phyloP scores from a whole-genome alignment of 2,329 filamentous ascomycete genomes.

The Ceratocystis alfenasii region DNA sequence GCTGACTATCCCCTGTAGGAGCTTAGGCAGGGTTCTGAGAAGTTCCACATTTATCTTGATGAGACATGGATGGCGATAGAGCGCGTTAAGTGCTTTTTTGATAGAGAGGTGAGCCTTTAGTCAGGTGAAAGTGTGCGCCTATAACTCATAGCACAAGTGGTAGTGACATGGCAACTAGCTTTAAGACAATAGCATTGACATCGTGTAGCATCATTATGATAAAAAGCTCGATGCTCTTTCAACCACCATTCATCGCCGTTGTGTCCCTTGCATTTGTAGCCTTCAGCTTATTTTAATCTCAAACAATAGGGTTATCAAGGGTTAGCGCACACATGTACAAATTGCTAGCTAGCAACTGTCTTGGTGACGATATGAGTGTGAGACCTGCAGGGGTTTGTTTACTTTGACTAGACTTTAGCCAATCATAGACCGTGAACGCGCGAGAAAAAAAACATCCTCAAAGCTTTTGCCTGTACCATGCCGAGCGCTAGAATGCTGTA shows the following conservation, averaged over 20 bases:
- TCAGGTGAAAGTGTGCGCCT: neutral
- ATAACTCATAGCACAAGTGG: too few species aligned
- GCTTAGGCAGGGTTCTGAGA: neutral
- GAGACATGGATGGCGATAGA: neutral
- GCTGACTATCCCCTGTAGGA: neutral
- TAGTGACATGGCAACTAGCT: too few species aligned
- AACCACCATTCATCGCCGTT: neutral
- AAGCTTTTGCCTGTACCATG: constrained; percentile 1
- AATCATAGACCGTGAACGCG: constrained; percentile 17
- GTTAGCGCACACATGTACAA: too few species aligned
- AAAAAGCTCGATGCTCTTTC: too few species aligned
- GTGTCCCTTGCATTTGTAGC: neutral
- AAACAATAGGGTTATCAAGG: constrained; percentile 4
- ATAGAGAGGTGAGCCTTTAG: neutral
- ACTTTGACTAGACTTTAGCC: constrained; percentile 11
- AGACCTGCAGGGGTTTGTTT: constrained; percentile 19
- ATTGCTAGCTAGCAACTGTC: neutral
- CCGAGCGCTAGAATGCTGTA: constrained; percentile 1
- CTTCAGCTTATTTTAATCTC: neutral
- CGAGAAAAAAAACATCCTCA: constrained; percentile 13
- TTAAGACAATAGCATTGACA: too few species aligned
- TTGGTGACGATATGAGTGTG: constrained; percentile 13
- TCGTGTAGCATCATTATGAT: too few species aligned
- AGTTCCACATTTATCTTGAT: neutral
- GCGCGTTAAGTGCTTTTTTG: constrained; percentile 7